Conservation (phyloP, 2,329 filamentous ascomycete species). For the Nemania sp. region DNA sequence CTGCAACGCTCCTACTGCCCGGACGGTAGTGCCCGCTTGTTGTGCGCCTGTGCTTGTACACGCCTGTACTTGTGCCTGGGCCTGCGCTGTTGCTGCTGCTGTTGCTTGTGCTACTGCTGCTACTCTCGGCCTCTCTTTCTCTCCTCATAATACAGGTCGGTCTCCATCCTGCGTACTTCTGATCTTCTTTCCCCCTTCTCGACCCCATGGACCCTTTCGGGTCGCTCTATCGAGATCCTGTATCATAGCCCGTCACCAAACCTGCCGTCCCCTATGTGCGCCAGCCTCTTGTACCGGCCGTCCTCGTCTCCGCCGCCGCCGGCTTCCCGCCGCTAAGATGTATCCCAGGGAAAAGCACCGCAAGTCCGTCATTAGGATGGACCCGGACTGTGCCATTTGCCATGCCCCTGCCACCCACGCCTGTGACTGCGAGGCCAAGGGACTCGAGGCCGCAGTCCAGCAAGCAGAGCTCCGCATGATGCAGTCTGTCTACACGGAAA, state of each 20-base stretch:
- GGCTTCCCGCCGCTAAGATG: constrained; percentile 52
- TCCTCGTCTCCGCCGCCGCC: constrained; percentile 34
- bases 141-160: constrained; percentile 44
- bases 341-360: constrained; percentile 52
- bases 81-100: no score
- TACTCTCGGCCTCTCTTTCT: constrained; percentile 36
- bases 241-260: constrained; percentile 39
- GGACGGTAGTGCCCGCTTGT: constrained; percentile 22
- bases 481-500: constrained; percentile 63
- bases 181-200: constrained; percentile 28
- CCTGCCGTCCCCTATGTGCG: constrained; percentile 33
- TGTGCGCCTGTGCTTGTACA: no score
- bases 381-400: constrained; percentile 71
- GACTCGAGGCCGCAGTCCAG: constrained; percentile 63
- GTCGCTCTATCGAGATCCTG: constrained; percentile 41
- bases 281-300: constrained; percentile 33
- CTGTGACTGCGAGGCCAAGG: constrained; percentile 69
- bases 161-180: constrained; percentile 34
- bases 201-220: constrained; percentile 43
- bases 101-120: no score
- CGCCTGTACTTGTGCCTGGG: no score
- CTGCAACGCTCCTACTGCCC: constrained; percentile 38
- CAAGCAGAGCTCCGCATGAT: constrained; percentile 68
- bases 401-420: constrained; percentile 58
- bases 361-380: constrained; percentile 63